phyloP scores from a whole-genome alignment of 2,329 filamentous ascomycete species.

The Aspergillus transmontanensis region DNA sequence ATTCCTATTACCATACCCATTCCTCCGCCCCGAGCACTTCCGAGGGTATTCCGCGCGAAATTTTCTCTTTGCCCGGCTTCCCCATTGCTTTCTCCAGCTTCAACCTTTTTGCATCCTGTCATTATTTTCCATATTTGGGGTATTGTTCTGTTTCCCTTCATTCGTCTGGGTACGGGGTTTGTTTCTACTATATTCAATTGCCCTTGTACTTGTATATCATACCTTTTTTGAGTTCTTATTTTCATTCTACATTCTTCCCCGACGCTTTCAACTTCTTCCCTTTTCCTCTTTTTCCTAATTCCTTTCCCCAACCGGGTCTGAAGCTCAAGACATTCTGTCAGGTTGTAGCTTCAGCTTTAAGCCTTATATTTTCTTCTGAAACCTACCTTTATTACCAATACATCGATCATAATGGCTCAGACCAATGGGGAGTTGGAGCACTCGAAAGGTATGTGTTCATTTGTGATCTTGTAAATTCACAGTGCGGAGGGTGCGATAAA shows the following conservation, averaged over 20 bases:
- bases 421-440: conserved; percentile 42
- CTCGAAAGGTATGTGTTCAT: conserved; percentile 38
- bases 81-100: conserved; percentile 31
- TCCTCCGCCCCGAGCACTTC: conserved; percentile 41
- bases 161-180: conserved; percentile 39
- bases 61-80: conserved; percentile 38
- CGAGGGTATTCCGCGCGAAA: conserved; percentile 46
- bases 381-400: conserved; percentile 16
- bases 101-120: conserved; percentile 22
- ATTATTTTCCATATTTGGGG: conserved; percentile 19
- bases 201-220: conserved; percentile 37
- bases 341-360: conserved; percentile 21
- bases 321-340: conserved; percentile 17
- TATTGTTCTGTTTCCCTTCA: conserved; percentile 27
- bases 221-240: conserved; percentile 27
- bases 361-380: conserved; percentile 18
- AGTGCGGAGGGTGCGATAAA: conserved; percentile 11
- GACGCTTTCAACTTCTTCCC: conserved; percentile 22
- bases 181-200: conserved; percentile 36
- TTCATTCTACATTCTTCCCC: conserved; percentile 18
- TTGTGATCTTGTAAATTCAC: background rate
- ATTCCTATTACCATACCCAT: conserved; percentile 9
- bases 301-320: conserved; percentile 9
- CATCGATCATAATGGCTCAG: conserved; percentile 39
- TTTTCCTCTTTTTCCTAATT: conserved; percentile 14